Conservation (phyloP, 78 protist genomes). For the Dictyostelium firmibasis region DNA sequence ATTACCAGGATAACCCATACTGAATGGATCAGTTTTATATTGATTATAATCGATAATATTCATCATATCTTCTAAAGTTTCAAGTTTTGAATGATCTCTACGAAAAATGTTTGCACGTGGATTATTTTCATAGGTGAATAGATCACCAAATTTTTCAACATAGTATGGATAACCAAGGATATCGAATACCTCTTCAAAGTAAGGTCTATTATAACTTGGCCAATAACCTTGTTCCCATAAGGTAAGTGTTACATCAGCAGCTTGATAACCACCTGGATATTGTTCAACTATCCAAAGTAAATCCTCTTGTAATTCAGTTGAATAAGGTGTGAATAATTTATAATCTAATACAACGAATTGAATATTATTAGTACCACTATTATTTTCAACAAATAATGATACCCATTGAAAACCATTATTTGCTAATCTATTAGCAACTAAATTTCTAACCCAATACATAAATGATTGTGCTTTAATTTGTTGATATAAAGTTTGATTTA, state of each 20-base stretch:
- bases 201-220: slow-evolving; percentile 45
- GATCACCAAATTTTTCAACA: background rate
- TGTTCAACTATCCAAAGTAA: slow-evolving; percentile 52
- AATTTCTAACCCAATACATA: slow-evolving; percentile 47
- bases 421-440: slow-evolving; percentile 40
- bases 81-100: background rate
- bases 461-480: slow-evolving; percentile 2
- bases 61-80: background rate
- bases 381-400: background rate
- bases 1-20: slow-evolving; percentile 38
- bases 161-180: slow-evolving; percentile 50
- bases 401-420: slow-evolving; percentile 43
- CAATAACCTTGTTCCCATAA: slow-evolving; percentile 29
- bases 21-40: slow-evolving; percentile 20
- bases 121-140: slow-evolving; percentile 27
- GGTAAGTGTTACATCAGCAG: slow-evolving; percentile 32
- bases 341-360: slow-evolving; percentile 42
- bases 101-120: slow-evolving; percentile 55
- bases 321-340: slow-evolving; percentile 31
- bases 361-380: slow-evolving; percentile 56
- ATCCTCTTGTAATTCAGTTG: background rate
- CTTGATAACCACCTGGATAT: slow-evolving; percentile 47
- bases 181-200: slow-evolving; percentile 13
- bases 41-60: slow-evolving; percentile 7
- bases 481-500: slow-evolving; percentile 41